Evolutionary conservation across 2,329 filamentous ascomycete genomes (phyloP), one percentile per base, ranked within the genome.

Genomic region (Trichophyton equinum): DNA sequence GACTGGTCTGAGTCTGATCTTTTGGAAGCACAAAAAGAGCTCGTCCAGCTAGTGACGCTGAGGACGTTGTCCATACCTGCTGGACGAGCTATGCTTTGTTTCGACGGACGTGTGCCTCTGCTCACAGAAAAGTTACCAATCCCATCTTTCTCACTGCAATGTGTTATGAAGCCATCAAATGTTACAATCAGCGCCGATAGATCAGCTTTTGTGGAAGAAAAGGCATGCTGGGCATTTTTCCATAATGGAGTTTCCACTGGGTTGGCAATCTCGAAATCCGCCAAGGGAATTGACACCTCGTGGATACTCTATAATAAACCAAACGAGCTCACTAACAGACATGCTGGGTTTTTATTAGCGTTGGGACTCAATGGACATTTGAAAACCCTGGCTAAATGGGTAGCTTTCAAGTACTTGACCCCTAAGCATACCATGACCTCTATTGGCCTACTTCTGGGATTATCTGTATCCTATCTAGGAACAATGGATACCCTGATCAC

Each of bases 251-350:
- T 95, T 33, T 88, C 92, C n/a, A 89, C 89, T 25, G 94, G 94
- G 2, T 77, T 99, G 27, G 89, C 91, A 61, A 95, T 99, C 58
- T 96, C 94, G 4, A 87, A 86, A 11, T 82, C 89, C 61, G 92
- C 91, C 2, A 90, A 90, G 69, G 92, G 92, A 3, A 97, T 99
- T 64, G 94, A 99, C 70, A 96, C 91, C 0, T 97, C 92, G 0
- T 99, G 95, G 95, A 96, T 99, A 66, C 81, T 96, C 38, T 99
- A 95, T 79, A 99, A 99, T 77, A 96, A 96, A 71, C 92, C 94
- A 0, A 82, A 85, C 42, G 94, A 99, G 59, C 80, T 96, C 13
- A 96, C 88, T 64, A 96, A 97, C 70, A 84, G 94, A n/a, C 94
- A 99, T 72, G 95, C 94, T 33, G 94, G 94, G 0, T 94, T 99